Evolutionary conservation across 2,329 filamentous ascomycete species (phyloP).

Genomic region (Penicillium oxalicum): DNA sequence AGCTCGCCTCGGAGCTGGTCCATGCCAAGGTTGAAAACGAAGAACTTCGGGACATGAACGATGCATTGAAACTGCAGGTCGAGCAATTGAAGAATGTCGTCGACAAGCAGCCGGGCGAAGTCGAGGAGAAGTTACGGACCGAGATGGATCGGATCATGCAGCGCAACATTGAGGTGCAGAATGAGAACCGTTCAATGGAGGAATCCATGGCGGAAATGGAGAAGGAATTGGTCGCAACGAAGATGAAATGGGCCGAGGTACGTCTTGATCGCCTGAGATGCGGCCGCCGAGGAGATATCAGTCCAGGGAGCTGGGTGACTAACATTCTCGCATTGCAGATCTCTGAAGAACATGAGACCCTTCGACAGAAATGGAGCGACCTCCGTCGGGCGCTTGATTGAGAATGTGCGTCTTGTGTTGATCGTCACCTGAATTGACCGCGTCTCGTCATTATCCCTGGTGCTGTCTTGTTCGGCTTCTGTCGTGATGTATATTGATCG

Average conservation of each 20-base stretch:
- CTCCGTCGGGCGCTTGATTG: conserved; percentile 53
- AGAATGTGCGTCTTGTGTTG: not conserved
- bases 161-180: conserved; percentile 86
- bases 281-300: conserved; percentile 31
- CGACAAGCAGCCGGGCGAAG: conserved; percentile 80
- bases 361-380: conserved; percentile 72
- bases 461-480: not conserved
- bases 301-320: not conserved
- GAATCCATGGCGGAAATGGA: conserved; percentile 90
- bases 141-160: conserved; percentile 92
- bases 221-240: conserved; percentile 83
- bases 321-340: conserved; percentile 47
- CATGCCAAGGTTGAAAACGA: conserved; percentile 91
- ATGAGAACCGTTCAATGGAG: conserved; percentile 82
- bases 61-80: conserved; percentile 78
- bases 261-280: conserved; percentile 28
- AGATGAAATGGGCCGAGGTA: conserved; percentile 94
- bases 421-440: not conserved
- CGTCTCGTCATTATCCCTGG: not conserved
- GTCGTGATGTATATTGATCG: conserved; percentile 17
- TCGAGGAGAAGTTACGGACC: conserved; percentile 71
- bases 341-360: conserved; percentile 61
- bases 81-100: conserved; percentile 79
- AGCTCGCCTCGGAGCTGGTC: conserved; percentile 84
- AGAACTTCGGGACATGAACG: conserved; percentile 80